Evolutionary conservation across 495 filamentous ascomycete species (phyloP).

Genomic region (Chaetomium tenue): DNA sequence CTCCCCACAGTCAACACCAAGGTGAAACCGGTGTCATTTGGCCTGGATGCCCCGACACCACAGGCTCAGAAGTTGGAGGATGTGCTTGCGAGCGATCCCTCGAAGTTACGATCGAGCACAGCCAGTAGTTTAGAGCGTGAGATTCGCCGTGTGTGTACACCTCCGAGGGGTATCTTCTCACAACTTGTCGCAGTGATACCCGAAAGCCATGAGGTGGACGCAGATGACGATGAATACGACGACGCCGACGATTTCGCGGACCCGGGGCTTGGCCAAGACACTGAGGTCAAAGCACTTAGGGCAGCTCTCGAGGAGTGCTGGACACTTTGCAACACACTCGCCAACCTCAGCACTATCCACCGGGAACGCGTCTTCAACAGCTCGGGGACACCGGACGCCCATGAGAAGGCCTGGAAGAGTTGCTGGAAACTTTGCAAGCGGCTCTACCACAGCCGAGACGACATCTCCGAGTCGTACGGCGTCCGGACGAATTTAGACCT

Average conservation of each 20-base stretch:
- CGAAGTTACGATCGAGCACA: slow-evolving; percentile 48
- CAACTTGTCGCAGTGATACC: slow-evolving; percentile 46
- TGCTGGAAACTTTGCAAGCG: slow-evolving; percentile 90
- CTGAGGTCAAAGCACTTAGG: slow-evolving; percentile 68
- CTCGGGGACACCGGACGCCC: slow-evolving; percentile 65
- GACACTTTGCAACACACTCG: slow-evolving; percentile 89
- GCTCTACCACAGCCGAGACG: slow-evolving; percentile 75
- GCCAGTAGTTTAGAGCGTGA: slow-evolving; percentile 72
- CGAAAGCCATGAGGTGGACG: slow-evolving; percentile 45
- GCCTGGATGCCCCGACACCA: slow-evolving; percentile 70
- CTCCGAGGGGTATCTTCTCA: slow-evolving; percentile 10
- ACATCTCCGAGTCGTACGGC: slow-evolving; percentile 64
- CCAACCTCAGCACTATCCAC: slow-evolving; percentile 79
- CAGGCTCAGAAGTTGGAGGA: slow-evolving; percentile 78
- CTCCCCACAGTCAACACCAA: slow-evolving; percentile 70
- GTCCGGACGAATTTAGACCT: slow-evolving; percentile 77
- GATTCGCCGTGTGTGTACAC: slow-evolving; percentile 14
- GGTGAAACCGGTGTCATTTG: slow-evolving; percentile 60
- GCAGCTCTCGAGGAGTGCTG: slow-evolving; percentile 85
- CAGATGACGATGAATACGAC: slow-evolving; percentile 40
- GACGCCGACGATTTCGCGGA: slow-evolving; percentile 46
- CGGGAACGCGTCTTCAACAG: slow-evolving; percentile 72
- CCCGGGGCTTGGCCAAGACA: slow-evolving; percentile 49
- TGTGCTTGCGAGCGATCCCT: slow-evolving; percentile 43
- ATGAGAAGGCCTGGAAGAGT: slow-evolving; percentile 85